These are phyloP conservation scores for Neurospora sublineolata DNA, from an alignment of 495 filamentous ascomycete species.

Conservation along the genomic window DNA sequence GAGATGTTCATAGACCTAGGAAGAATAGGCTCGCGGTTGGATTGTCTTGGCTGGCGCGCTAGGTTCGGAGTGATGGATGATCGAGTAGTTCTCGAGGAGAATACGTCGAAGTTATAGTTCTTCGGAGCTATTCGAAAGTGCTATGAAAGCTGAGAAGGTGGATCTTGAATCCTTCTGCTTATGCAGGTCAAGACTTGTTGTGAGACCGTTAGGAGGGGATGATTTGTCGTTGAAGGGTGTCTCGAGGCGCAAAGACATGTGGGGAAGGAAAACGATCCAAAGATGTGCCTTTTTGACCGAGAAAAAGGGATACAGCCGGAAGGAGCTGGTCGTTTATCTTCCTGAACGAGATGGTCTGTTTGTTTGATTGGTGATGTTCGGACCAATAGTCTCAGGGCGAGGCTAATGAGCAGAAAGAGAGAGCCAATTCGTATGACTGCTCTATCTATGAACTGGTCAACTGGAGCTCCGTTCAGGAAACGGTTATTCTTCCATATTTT, in stretches of 20 bases:
- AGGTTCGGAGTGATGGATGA: neutral
- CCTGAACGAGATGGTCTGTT: neutral
- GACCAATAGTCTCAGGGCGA: neutral
- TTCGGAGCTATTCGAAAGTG: neutral
- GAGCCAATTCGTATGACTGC: neutral
- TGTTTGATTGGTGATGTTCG: neutral
- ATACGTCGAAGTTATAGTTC: neutral
- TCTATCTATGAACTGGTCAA: neutral
- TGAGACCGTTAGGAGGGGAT: neutral
- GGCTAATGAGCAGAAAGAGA: neutral
- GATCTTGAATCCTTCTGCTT: neutral
- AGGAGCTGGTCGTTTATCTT: neutral
- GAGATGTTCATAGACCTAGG: slow-evolving; percentile 20
- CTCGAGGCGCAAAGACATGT: neutral
- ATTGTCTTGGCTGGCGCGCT: neutral
- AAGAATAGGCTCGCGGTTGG: slow-evolving; percentile 5
- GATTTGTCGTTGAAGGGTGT: neutral
- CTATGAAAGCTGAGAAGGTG: neutral
- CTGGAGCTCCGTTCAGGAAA: neutral
- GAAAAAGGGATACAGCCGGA: neutral
- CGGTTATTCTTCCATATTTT: neutral
- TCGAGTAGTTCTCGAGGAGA: neutral
- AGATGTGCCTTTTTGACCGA: neutral
- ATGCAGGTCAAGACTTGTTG: neutral
- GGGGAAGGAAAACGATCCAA: neutral